A percentile compares a stretch with the other conserved stretches of the same genome.
phyloP scores from a whole-genome alignment of 169 alveolate genomes.

The Miamiensis avidus region DNA sequence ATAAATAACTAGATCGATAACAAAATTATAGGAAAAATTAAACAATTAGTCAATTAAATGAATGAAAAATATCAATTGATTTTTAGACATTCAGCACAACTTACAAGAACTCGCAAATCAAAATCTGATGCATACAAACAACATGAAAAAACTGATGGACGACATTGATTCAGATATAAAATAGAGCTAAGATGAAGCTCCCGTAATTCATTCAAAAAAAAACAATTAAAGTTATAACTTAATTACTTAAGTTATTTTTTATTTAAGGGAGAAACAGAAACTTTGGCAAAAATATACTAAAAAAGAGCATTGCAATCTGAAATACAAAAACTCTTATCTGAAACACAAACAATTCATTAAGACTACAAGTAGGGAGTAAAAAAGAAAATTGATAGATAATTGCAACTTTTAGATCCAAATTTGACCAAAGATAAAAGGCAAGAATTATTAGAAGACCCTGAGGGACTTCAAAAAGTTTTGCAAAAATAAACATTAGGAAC shows the following conservation, averaged over 20 bases:
- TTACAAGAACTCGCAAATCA: not conserved
- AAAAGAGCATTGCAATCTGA: not conserved
- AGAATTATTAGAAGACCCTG: not conserved
- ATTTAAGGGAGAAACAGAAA: not conserved
- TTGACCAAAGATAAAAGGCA: not conserved
- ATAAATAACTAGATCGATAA: not conserved
- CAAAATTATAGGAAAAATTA: too few species aligned
- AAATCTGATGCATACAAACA: not conserved
- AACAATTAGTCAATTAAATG: too few species aligned
- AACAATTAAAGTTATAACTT: too few species aligned
- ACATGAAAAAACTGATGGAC: not conserved
- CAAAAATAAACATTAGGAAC: not conserved
- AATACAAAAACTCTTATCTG: not conserved
- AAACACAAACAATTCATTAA: not conserved
- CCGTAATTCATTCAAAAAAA: not conserved
- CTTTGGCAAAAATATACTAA: not conserved
- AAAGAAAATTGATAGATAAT: not conserved
- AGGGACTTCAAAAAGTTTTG: not conserved
- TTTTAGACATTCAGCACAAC: not conserved
- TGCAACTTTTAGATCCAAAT: not conserved
- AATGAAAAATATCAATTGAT: too few species aligned
- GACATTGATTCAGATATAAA: not conserved
- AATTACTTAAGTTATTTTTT: too few species aligned
- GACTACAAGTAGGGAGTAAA: not conserved
- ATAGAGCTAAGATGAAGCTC: not conserved